These are phyloP conservation scores for Pontederia crassipes DNA, from an alignment of 176 grass and related monocot species.

Conservation along the genomic window DNA sequence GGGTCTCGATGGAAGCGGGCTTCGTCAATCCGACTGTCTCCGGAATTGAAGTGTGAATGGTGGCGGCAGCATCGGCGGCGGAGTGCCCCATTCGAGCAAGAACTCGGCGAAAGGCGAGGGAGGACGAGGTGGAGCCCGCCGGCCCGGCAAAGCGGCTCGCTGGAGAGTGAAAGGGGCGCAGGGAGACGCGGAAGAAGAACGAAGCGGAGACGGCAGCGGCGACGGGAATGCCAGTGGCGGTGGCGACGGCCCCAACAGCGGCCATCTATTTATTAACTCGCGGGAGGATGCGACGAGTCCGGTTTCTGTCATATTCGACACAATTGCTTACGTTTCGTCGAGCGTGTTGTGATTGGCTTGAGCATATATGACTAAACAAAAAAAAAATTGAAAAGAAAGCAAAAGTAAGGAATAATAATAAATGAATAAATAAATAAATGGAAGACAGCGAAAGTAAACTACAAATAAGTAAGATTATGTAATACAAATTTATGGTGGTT, in stretches of 20 bases:
- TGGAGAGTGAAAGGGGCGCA: conserved; percentile 7
- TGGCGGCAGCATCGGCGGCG: conserved; percentile 17
- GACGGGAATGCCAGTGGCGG: conserved; percentile 7
- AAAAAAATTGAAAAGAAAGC: too few relatives aligned
- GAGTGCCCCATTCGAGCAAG: conserved; percentile 64
- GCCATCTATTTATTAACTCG: too few relatives aligned
- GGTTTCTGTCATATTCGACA: too few relatives aligned
- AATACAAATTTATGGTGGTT: too few relatives aligned
- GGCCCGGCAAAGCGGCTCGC: conserved; percentile 10
- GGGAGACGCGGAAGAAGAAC: conserved; percentile 19
- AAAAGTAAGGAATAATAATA: too few relatives aligned
- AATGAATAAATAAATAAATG: too few relatives aligned
- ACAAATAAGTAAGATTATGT: too few relatives aligned
- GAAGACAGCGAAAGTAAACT: too few relatives aligned
- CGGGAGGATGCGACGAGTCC: too few relatives aligned
- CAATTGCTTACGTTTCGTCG: too few relatives aligned
- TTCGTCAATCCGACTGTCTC: conserved; percentile 70
- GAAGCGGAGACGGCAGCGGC: conserved; percentile 2
- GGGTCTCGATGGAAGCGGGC: conserved; percentile 50
- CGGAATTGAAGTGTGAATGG: background rate
- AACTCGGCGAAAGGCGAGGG: conserved; percentile 20
- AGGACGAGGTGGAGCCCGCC: conserved; percentile 2
- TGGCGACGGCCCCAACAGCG: conserved; percentile 7
- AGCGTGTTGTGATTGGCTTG: too few relatives aligned
- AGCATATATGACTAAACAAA: too few relatives aligned